These are phyloP conservation scores for Incumbomyces lentus DNA, from an alignment of 2,329 filamentous ascomycete species.

Conservation along the genomic window DNA sequence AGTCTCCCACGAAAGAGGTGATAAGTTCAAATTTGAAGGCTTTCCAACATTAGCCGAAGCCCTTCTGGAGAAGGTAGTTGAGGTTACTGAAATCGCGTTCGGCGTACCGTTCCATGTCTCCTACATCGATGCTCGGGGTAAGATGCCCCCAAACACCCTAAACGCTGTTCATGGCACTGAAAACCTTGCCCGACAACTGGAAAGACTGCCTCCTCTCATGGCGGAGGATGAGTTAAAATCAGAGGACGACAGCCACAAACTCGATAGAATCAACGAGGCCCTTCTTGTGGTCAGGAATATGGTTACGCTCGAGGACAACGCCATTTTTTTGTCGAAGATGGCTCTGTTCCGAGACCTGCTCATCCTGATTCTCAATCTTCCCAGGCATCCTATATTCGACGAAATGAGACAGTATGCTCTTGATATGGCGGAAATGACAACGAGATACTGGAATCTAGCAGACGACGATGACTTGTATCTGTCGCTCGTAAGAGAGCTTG, in stretches of 20 bases:
- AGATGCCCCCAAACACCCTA: conserved; percentile 45
- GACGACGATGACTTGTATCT: conserved; percentile 68
- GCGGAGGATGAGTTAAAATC: conserved; percentile 39
- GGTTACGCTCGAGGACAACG: conserved; percentile 87
- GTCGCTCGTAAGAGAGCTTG: conserved; percentile 50
- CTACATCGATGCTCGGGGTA: conserved; percentile 52
- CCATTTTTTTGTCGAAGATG: conserved; percentile 65
- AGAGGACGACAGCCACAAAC: conserved; percentile 53
- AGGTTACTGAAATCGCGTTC: conserved; percentile 69
- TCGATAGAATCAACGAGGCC: conserved; percentile 75
- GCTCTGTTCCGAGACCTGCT: conserved; percentile 69
- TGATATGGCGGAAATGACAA: conserved; percentile 84
- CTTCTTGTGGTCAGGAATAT: conserved; percentile 86
- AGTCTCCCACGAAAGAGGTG: conserved; percentile 86
- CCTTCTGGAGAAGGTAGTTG: conserved; percentile 71
- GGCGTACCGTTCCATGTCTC: conserved; percentile 70
- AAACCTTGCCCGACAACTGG: conserved; percentile 63
- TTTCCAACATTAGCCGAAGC: conserved; percentile 83
- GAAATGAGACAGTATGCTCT: conserved; percentile 86
- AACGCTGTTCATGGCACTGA: conserved; percentile 58
- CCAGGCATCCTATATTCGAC: conserved; percentile 57
- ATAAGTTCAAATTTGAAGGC: conserved; percentile 90
- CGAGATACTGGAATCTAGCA: conserved; percentile 65
- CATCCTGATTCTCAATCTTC: conserved; percentile 70
- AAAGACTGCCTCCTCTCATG: conserved; percentile 50